phyloP scores from a whole-genome alignment of 805 yeast species.

The Wickerhamiella azyma region DNA sequence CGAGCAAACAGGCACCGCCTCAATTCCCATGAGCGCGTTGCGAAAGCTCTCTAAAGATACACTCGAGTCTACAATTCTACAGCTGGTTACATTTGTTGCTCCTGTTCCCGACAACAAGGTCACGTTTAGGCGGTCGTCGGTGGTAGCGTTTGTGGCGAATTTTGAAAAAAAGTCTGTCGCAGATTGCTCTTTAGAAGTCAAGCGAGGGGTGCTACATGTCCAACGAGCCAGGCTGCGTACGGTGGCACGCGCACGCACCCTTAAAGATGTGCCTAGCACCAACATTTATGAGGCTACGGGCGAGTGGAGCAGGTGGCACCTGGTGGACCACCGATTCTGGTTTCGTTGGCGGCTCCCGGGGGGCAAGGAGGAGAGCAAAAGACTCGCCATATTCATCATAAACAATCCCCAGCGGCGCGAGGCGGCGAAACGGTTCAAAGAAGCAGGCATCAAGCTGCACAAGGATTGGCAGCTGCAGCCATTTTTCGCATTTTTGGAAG shows the following conservation, averaged over 20 bases:
- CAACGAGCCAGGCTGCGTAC: neutral
- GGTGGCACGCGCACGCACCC: conserved; percentile 8
- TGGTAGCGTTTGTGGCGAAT: conserved; percentile 1
- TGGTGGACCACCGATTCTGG: conserved; percentile 17
- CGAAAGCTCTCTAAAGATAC: neutral
- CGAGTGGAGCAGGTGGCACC: conserved; percentile 15
- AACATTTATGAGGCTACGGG: conserved; percentile 9
- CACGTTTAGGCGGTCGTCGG: conserved; percentile 9
- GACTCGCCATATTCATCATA: neutral
- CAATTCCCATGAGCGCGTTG: conserved; percentile 5
- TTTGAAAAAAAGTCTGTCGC: neutral
- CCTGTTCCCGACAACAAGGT: conserved; percentile 11
- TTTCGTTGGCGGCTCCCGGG: conserved; percentile 15
- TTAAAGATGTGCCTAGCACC: neutral
- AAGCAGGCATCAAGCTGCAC: neutral
- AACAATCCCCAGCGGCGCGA: neutral
- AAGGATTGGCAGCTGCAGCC: conserved; percentile 12
- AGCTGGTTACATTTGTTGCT: conserved; percentile 13
- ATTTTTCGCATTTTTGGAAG: conserved; percentile 12
- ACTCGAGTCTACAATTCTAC: conserved; percentile 7
- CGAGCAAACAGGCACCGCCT: conserved; percentile 8
- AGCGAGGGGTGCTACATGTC: neutral
- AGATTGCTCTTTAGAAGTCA: neutral
- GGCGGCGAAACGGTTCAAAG: neutral
- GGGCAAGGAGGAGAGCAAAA: neutral